A percentile compares a stretch with the other conserved stretches of the same genome.
Evolutionary conservation across 208 protist species (phyloP).

Genomic region (Crithidia fasciculata): DNA sequence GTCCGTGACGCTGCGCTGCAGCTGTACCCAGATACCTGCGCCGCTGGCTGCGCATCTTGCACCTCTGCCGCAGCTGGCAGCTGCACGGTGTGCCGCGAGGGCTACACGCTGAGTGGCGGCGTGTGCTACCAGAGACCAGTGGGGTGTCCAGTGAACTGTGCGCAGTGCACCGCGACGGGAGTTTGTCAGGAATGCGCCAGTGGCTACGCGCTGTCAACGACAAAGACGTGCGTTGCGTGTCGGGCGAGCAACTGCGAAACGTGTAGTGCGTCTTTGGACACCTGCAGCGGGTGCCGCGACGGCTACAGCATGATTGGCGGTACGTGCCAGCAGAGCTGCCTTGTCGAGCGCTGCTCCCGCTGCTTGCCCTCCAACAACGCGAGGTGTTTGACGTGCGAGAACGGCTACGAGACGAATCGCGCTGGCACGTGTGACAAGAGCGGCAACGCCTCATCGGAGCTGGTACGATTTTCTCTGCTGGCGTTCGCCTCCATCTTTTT

Average conservation of each 20-base stretch:
- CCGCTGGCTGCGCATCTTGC: background rate
- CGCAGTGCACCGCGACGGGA: background rate
- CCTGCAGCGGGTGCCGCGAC: background rate
- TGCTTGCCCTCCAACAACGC: background rate
- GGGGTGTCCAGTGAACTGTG: background rate
- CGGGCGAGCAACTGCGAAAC: background rate
- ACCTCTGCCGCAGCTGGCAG: background rate
- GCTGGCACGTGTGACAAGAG: background rate
- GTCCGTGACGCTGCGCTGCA: background rate
- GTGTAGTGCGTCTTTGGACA: background rate
- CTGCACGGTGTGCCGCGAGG: background rate
- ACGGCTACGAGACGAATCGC: background rate
- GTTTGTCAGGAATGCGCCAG: background rate
- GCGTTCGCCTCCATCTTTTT: background rate
- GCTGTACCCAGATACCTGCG: slow-evolving; percentile 4
- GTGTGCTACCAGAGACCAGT: background rate
- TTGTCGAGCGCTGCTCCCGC: background rate
- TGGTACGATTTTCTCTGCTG: background rate
- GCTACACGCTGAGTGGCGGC: background rate
- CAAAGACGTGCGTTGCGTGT: background rate
- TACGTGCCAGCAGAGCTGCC: background rate
- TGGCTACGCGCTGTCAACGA: slow-evolving; percentile 1
- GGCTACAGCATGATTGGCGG: background rate
- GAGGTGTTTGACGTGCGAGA: background rate
- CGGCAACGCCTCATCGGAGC: background rate